phyloP scores from a whole-genome alignment of 371 early-diverging fungal genomes.

The Saksenaea vasiformis region DNA sequence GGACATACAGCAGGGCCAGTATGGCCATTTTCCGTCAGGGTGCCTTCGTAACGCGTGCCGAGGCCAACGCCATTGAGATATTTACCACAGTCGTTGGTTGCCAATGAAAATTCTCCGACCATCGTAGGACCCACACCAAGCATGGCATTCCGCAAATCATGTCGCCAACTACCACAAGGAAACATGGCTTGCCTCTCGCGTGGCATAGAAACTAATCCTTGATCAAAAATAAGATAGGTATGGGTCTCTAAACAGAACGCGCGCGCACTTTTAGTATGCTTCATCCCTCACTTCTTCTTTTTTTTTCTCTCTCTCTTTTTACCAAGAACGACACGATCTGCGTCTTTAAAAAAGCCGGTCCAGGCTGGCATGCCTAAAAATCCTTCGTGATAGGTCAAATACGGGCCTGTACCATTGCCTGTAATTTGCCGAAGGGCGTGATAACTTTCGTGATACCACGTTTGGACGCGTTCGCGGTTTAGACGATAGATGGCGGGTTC shows the following conservation, averaged over 20 bases:
- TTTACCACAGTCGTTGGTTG: constrained; percentile 75
- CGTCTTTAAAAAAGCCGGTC: constrained; percentile 41
- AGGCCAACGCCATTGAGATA: constrained; percentile 71
- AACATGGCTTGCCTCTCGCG: constrained; percentile 40
- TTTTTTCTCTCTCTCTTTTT: no score
- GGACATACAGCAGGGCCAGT: constrained; percentile 26
- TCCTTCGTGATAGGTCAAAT: constrained; percentile 49
- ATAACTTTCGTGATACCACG: constrained; percentile 42
- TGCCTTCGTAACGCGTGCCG: constrained; percentile 72
- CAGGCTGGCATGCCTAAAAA: constrained; percentile 35
- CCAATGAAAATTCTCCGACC: constrained; percentile 75
- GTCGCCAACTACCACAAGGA: constrained; percentile 47
- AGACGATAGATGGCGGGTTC: constrained; percentile 41
- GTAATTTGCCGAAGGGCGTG: constrained; percentile 30
- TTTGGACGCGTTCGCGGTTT: constrained; percentile 15
- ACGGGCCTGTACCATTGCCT: constrained; percentile 35
- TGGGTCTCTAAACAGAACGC: constrained; percentile 36
- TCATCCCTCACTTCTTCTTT: neutral
- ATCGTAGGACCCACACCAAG: constrained; percentile 55
- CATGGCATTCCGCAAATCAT: constrained; percentile 28
- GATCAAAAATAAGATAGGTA: constrained; percentile 46
- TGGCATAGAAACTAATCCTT: constrained; percentile 49
- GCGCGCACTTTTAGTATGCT: neutral
- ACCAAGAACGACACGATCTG: constrained; percentile 40
- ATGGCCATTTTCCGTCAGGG: constrained; percentile 18